Evolutionary conservation across 345 rosid species (phyloP), one percentile per base, ranked within the genome.

Genomic region (Sonneratia caseolaris): DNA sequence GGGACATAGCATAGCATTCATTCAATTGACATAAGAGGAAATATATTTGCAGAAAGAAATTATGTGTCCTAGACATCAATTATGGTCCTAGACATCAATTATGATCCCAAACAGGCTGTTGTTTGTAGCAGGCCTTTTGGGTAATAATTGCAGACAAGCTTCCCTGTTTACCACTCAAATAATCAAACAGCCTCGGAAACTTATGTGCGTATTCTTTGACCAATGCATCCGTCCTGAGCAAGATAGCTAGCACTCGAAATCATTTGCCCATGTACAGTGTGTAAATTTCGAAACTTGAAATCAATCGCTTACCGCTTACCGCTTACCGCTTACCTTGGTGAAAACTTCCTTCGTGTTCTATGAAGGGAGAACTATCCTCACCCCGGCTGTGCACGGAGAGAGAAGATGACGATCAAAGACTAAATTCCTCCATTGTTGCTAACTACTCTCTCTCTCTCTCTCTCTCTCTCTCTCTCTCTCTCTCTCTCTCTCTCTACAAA

Each of bases 1-100:
- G 66, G 66, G 66, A 62, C 66, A 62, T 4, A 27, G 66, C 66
- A 62, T 4, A 27, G 66, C 66, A 32, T 62, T 62, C 66, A 27
- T 62, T 27, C 19, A 27, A 6, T 27, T 14, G 19, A 62, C 66
- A 27, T 13, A 3, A 62, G 19, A 62, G 66, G 19, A 13, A 32
- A 24, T 62, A 62, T 35, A 11, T 62, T 27, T 62, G 66, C 66
- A 62, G 66, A 59, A 59, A 59, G 36, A 59, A 59, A 59, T 59
- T 7, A 59, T 56, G 24, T 24, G 35, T 10, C 64, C 64, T 19
- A 59, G 64, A 59, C 64, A 22, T 59, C 64, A 59, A n/a, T 59
- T n/a, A 59, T 59, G 35, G 22, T 59, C 64, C 5, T 22, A 59
- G 3, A 59, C 64, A 22, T 59, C 64, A 59, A n/a, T 59, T n/a